phyloP scores from a whole-genome alignment of 805 yeast genomes.

The Naumovozyma baii region DNA sequence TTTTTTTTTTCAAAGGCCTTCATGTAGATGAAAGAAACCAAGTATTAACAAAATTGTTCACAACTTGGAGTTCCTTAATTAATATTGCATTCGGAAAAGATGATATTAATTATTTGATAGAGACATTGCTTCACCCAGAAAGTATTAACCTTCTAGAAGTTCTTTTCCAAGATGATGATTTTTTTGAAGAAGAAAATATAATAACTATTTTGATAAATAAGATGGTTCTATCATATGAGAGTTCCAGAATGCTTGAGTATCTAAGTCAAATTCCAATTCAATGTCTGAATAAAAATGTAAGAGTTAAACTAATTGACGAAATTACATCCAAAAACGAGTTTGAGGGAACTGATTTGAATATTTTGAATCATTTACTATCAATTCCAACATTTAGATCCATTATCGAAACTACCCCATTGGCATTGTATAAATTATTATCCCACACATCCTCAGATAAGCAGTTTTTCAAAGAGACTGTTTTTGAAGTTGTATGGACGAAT shows the following conservation, averaged over 20 bases:
- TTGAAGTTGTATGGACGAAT: conserved; percentile 33
- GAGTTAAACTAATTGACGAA: conserved; percentile 23
- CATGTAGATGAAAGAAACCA: conserved; percentile 1
- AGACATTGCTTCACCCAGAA: conserved; percentile 21
- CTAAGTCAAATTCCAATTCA: conserved; percentile 38
- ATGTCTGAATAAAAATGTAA: conserved; percentile 34
- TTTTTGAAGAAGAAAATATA: conserved; percentile 42
- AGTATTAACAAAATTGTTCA: conserved; percentile 26
- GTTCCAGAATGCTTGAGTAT: conserved; percentile 2
- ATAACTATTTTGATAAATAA: conserved; percentile 24
- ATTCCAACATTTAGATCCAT: conserved; percentile 47
- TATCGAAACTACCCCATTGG: conserved; percentile 37
- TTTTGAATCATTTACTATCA: conserved; percentile 34
- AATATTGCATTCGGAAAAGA: conserved; percentile 29
- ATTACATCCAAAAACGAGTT: conserved; percentile 9
- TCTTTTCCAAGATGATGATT: conserved; percentile 31
- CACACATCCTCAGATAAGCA: background rate
- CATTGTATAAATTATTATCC: conserved; percentile 11
- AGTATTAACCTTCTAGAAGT: conserved; percentile 11
- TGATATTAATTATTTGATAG: conserved; percentile 26
- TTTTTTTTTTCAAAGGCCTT: conserved; percentile 16
- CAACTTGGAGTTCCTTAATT: conserved; percentile 48
- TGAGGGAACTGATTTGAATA: conserved; percentile 5
- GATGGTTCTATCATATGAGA: conserved; percentile 10
- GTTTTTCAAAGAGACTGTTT: conserved; percentile 16